Base-by-base conservation (phyloP, 2,329 filamentous ascomycete genomes). In the Dactylella cylindrospora region DNA sequence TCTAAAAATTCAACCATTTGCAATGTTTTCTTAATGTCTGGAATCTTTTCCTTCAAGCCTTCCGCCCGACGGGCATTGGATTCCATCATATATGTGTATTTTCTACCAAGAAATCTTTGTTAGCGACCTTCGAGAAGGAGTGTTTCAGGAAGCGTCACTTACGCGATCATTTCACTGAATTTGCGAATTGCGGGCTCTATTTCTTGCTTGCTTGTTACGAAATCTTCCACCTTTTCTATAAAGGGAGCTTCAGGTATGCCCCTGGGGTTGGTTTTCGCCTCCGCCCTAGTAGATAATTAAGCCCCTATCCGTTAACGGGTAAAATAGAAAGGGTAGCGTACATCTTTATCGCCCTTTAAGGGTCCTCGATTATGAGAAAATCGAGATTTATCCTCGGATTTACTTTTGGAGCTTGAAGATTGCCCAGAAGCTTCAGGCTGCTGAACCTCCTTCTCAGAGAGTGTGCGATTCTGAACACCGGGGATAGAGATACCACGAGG, bases 1-100 rank as follows among this genome's bases (percentile, higher is more conserved):
- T 88, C 85, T 65, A 98, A 72, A 70, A 97, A 97, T 55, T 78
- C 80, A 44, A 97, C 91, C 13, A 89, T 93, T 61, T 97, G 91
- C 60, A 97, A 76, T 0, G 93, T 97, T 78, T 96, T 96, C 70
- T 88, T 84, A 66, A 98, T 97, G 72, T 98, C 93, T 0, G 93
- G 93, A 67, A 98, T 90, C 77, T 97, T 98, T 71, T 96, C 90
- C 70, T 85, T 87, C 52, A 98, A 77, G 1, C 90, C 90, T 3
- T 80, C 78, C 47, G 87, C 85, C 40, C 93, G 82, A 66, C 89
- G 81, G 73, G 95, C 86, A 59, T 93, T 87, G 74, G 95, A 97
- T 72, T 86, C 79, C 76, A 97, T 90, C 93, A 98, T 98, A 76
- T 97, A 98, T 74, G 97, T 93, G 77, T 98, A 98, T 80, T 98